These are phyloP conservation scores for Phytophthora crassamura DNA, from an alignment of 352 stramenopile genomes.

Conservation along the genomic window DNA sequence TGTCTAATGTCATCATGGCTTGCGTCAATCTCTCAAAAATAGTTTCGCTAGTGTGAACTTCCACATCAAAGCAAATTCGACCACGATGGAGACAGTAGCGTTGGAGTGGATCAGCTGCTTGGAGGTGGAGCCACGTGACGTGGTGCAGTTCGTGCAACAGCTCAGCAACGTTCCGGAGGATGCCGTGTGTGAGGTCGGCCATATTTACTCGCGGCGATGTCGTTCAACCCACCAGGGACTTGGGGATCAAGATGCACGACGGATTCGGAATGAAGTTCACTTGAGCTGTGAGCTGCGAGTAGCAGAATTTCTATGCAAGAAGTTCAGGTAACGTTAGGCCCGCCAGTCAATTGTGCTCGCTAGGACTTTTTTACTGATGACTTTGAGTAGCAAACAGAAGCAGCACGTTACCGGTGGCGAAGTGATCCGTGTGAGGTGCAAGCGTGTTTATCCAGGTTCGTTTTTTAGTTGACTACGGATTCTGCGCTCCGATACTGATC, in stretches of 20 bases:
- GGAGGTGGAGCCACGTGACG: conserved; percentile 38
- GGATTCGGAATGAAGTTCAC: conserved; percentile 38
- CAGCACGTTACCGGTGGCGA: conserved; percentile 57
- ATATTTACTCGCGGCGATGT: conserved; percentile 34
- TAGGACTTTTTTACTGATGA: background rate
- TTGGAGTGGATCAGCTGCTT: conserved; percentile 55
- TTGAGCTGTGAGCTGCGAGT: conserved; percentile 56
- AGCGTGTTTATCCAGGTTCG: conserved; percentile 37
- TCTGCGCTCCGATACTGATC: background rate
- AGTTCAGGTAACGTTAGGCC: conserved; percentile 47
- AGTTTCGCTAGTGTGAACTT: background rate
- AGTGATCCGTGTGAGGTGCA: conserved; percentile 60
- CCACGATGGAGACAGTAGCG: conserved; percentile 48
- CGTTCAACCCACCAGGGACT: background rate
- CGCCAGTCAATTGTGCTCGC: background rate
- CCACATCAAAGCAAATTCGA: background rate
- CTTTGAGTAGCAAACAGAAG: conserved; percentile 35
- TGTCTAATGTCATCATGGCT: too few relatives aligned
- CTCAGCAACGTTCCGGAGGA: conserved; percentile 48
- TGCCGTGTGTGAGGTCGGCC: conserved; percentile 61
- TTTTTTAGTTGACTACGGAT: too few relatives aligned
- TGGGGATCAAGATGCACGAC: conserved; percentile 11
- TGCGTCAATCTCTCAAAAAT: conserved; percentile 6
- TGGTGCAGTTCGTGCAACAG: conserved; percentile 58
- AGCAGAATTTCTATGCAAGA: conserved; percentile 65